Base-by-base conservation (phyloP, 2,329 filamentous ascomycete species). In the Cladosporium cucumerinum region DNA sequence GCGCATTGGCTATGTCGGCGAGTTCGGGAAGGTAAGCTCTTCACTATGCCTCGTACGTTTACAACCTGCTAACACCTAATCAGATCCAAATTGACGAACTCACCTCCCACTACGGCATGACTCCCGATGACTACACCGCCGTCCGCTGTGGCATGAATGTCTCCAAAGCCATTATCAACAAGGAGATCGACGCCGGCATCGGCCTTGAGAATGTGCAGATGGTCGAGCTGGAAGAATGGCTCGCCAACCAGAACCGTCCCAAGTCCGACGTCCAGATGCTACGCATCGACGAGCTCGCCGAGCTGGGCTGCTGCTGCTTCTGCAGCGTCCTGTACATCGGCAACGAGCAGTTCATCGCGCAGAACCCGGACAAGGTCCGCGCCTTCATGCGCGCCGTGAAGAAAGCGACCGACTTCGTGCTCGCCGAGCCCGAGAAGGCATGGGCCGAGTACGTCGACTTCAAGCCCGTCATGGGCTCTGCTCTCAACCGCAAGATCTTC, bases 141-240 rank as follows among this genome's bases (percentile, higher is more conserved):
- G 84, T 93, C 8, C 88, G 90, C 65, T 92, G 89, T 74, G 90
- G 90, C 68, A 93, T 92, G 90, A 92, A 93, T 76, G 88, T 93
- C 57, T 87, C 87, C 76, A 89, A 89, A 75, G 89, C 89, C 71
- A 91, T 92, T 77, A 90, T 89, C 76, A 82, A 84, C 65, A 89
- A 89, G 69, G 83, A 84, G 46, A 91, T 92, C 69, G 88, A 92
- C 73, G 90, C 90, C 21, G 90, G 90, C 39, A 87, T 91, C 72
- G 90, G 90, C 21, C 85, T 93, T 5, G 90, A 92, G 77, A 93
- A 93, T 73, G 89, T 92, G 7, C 90, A 93, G 77, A 92, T 92
- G 89, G 90, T 92, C 51, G 90, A 92, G 78, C 83, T 93, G 1
- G 89, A 90, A 76, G 89, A 91, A 73, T 92, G 89, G 89, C 86